Conservation (phyloP, 805 yeast species). For the Millerozyma miso region DNA sequence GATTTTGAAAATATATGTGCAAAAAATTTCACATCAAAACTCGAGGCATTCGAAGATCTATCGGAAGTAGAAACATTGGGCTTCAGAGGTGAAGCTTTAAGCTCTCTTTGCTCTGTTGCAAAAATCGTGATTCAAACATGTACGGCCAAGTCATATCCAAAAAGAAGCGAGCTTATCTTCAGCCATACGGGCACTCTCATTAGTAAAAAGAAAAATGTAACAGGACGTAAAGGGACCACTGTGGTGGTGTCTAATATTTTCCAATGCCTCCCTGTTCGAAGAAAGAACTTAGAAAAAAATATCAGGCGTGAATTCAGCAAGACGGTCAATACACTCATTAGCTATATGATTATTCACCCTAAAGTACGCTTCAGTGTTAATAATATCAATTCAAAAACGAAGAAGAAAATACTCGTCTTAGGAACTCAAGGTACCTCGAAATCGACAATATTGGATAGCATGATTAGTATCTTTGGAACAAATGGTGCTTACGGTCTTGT, state of each 20-base stretch:
- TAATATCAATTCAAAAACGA: slow-evolving; percentile 35
- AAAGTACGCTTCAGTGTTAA: slow-evolving; percentile 57
- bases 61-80: slow-evolving; percentile 53
- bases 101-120: slow-evolving; percentile 60
- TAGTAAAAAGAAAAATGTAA: slow-evolving; percentile 31
- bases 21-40: slow-evolving; percentile 67
- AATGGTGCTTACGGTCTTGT: slow-evolving; percentile 56
- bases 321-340: slow-evolving; percentile 58
- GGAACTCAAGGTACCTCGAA: slow-evolving; percentile 55
- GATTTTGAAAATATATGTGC: slow-evolving; percentile 55
- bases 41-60: slow-evolving; percentile 53
- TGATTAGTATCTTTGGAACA: slow-evolving; percentile 69
- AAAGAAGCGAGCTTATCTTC: slow-evolving; percentile 54
- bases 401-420: slow-evolving; percentile 50
- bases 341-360: slow-evolving; percentile 60
- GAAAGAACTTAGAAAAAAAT: slow-evolving; percentile 66
- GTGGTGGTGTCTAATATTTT: slow-evolving; percentile 59
- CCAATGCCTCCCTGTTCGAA: slow-evolving; percentile 72
- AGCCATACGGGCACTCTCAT: slow-evolving; percentile 51
- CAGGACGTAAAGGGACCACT: slow-evolving; percentile 67
- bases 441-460: slow-evolving; percentile 40
- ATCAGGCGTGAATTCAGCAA: slow-evolving; percentile 68
- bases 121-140: slow-evolving; percentile 49
- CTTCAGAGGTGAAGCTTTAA: slow-evolving; percentile 78
- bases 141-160: slow-evolving; percentile 44